Percentiles rank a stretch among this genome's conserved stretches.
phyloP scores from a whole-genome alignment of 139 green algal species.

The Picochlorum sp. region DNA sequence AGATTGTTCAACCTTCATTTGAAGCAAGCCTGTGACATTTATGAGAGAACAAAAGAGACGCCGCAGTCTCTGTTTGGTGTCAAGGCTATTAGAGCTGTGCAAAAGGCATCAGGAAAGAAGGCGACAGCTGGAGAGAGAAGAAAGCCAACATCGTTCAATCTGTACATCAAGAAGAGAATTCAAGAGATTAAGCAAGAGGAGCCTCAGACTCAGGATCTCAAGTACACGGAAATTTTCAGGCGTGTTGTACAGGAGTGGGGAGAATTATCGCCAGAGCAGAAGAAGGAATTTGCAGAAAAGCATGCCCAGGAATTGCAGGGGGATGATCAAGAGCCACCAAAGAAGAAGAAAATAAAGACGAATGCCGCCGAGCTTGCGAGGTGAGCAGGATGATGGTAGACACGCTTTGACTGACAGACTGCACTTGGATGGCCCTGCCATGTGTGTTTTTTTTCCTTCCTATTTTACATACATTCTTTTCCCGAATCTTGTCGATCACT shows the following conservation, averaged over 20 bases:
- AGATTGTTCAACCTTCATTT: slow-evolving; percentile 27
- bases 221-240: slow-evolving; percentile 24
- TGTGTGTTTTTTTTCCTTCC: no score
- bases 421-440: no score
- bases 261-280: background rate
- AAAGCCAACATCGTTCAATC: slow-evolving; percentile 40
- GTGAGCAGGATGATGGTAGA: no score
- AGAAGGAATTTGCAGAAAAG: slow-evolving; percentile 2
- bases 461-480: no score
- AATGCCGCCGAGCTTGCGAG: no score
- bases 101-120: slow-evolving; percentile 9
- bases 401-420: no score
- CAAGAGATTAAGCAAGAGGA: slow-evolving; percentile 15
- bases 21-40: slow-evolving; percentile 3
- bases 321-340: background rate
- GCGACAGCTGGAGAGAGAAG: slow-evolving; percentile 8
- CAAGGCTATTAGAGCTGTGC: background rate
- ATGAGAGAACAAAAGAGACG: slow-evolving; percentile 11
- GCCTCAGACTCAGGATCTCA: slow-evolving; percentile 12
- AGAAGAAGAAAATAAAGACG: background rate
- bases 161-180: slow-evolving; percentile 36
- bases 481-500: no score
- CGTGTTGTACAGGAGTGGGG: slow-evolving; percentile 1
- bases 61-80: slow-evolving; percentile 19
- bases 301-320: background rate